A percentile compares a stretch with the other conserved stretches of the same genome.
Conservation (phyloP, 179 eudicot species). For the Beta lomatogona region DNA sequence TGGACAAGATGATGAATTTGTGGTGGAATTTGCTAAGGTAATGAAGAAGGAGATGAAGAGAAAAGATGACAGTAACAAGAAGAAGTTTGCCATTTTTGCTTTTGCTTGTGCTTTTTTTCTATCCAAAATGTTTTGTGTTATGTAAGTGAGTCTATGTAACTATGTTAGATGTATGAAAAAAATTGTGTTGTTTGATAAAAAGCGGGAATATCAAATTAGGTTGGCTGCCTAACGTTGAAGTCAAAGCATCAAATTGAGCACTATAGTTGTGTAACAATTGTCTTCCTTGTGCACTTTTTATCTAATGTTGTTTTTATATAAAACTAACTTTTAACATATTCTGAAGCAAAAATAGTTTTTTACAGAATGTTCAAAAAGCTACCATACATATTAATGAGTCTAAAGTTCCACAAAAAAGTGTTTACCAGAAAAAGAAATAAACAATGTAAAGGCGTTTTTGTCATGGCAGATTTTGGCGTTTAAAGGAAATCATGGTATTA, state of each 20-base stretch:
- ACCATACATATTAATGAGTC: background rate
- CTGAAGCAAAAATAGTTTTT: too few species aligned
- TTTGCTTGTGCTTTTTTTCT: background rate
- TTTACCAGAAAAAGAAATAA: background rate
- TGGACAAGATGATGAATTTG: slow-evolving; percentile 44
- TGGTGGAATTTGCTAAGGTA: slow-evolving; percentile 16
- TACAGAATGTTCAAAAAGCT: too few species aligned
- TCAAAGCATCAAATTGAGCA: slow-evolving; percentile 28
- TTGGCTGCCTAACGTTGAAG: slow-evolving; percentile 39
- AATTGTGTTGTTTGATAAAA: background rate
- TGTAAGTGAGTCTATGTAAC: background rate
- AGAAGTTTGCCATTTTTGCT: slow-evolving; percentile 22
- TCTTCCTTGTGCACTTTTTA: background rate
- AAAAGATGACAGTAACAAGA: background rate
- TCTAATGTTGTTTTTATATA: too few species aligned
- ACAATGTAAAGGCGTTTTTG: background rate
- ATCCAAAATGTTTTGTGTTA: background rate
- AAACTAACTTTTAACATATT: too few species aligned
- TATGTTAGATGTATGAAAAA: background rate
- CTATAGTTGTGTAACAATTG: background rate
- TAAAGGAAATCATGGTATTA: background rate
- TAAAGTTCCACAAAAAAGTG: background rate
- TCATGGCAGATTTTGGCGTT: background rate
- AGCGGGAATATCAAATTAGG: slow-evolving; percentile 17
- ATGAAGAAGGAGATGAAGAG: slow-evolving; percentile 16